Conservation (phyloP, 192 early-diverging fungal genomes). For the Cetraspora pellucida region DNA sequence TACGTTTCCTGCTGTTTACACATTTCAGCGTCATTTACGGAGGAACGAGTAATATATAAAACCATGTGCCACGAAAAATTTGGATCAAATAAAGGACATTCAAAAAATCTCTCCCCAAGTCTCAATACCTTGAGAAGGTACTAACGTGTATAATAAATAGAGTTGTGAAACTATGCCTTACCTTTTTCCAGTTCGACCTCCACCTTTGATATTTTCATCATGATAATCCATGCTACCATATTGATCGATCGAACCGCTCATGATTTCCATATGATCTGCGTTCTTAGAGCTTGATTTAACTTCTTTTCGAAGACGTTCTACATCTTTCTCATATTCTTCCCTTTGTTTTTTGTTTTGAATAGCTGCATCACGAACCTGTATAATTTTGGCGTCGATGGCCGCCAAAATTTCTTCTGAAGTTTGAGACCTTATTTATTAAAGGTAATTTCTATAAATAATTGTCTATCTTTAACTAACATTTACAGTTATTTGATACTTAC, state of each 20-base stretch:
- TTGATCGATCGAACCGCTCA: slow-evolving; percentile 19
- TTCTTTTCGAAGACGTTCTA: slow-evolving; percentile 51
- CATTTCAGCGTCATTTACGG: slow-evolving; percentile 9
- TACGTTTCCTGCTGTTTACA: slow-evolving; percentile 30
- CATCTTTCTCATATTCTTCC: slow-evolving; percentile 51
- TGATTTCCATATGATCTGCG: slow-evolving; percentile 29
- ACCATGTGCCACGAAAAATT: slow-evolving; percentile 20
- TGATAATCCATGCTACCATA: slow-evolving; percentile 9
- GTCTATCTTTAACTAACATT: not conserved
- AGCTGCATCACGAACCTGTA: slow-evolving; percentile 47
- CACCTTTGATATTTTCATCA: slow-evolving; percentile 26
- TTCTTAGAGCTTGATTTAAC: slow-evolving; percentile 26
- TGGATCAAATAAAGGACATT: slow-evolving; percentile 1
- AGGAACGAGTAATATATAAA: slow-evolving; percentile 15
- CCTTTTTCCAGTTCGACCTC: slow-evolving; percentile 21
- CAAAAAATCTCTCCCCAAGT: not conserved
- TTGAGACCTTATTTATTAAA: slow-evolving; percentile 44
- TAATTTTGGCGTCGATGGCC: slow-evolving; percentile 56
- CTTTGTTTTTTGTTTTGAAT: slow-evolving; percentile 43
- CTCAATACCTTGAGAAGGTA: not conserved
- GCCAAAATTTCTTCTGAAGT: slow-evolving; percentile 58
- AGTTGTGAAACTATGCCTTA: slow-evolving; percentile 4
- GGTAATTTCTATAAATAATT: not conserved
- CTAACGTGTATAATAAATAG: too few relatives aligned
- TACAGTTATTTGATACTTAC: slow-evolving; percentile 42